Conservation (phyloP, 2,329 filamentous ascomycete species). For the Cercospora brassicicola region DNA sequence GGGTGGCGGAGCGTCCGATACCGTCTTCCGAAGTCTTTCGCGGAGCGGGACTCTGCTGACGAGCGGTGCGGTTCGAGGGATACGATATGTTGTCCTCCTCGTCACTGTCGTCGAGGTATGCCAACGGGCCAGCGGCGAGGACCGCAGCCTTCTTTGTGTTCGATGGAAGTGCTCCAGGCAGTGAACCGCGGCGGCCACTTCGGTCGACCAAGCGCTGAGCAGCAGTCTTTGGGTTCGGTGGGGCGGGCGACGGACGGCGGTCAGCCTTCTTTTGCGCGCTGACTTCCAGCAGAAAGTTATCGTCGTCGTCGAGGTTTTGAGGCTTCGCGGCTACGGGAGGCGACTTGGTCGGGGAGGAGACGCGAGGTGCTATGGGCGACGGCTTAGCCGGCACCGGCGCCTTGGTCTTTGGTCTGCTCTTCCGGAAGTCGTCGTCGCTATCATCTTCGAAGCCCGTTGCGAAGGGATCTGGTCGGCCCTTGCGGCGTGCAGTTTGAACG, state of each 20-base stretch:
- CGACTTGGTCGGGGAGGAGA: slow-evolving; percentile 20
- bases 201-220: slow-evolving; percentile 26
- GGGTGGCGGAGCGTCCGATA: slow-evolving; percentile 29
- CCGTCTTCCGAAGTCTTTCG: slow-evolving; percentile 26
- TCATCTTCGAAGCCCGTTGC: slow-evolving; percentile 40
- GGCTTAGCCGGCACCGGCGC: slow-evolving; percentile 26
- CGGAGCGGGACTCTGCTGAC: slow-evolving; percentile 35
- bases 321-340: slow-evolving; percentile 24
- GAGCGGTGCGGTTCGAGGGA: slow-evolving; percentile 23
- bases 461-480: slow-evolving; percentile 33
- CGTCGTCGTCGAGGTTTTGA: slow-evolving; percentile 34
- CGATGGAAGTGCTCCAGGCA: slow-evolving; percentile 19
- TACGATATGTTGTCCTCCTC: slow-evolving; percentile 28
- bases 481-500: slow-evolving; percentile 35
- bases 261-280: slow-evolving; percentile 24
- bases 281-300: slow-evolving; percentile 35
- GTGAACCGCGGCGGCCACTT: slow-evolving; percentile 28
- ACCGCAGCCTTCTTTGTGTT: slow-evolving; percentile 28
- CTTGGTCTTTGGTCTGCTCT: slow-evolving; percentile 32
- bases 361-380: slow-evolving; percentile 14
- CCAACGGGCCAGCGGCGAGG: slow-evolving; percentile 35
- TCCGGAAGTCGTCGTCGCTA: slow-evolving; percentile 30
- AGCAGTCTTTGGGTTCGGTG: slow-evolving; percentile 21
- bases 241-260: slow-evolving; percentile 36
- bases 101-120: slow-evolving; percentile 39